phyloP scores from a whole-genome alignment of 768 basidiomycete species.

The Leucosporidium yakuticum region DNA sequence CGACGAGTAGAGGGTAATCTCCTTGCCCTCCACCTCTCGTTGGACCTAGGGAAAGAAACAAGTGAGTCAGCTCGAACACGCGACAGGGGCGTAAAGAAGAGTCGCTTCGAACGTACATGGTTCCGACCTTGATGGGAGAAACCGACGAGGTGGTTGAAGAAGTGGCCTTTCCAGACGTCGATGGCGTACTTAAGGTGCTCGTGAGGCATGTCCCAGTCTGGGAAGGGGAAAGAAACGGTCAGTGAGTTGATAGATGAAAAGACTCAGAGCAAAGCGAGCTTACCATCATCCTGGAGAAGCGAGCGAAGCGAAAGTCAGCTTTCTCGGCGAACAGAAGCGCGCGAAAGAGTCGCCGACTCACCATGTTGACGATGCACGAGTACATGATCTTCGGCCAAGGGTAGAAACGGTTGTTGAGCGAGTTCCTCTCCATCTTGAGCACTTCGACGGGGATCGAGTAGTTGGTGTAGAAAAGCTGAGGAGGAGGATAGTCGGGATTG shows the following conservation, averaged over 20 bases:
- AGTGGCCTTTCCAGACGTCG: slow-evolving; percentile 2
- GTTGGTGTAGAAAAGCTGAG: neutral
- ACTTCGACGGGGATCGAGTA: slow-evolving; percentile 9
- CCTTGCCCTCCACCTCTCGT: no score
- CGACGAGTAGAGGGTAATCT: no score
- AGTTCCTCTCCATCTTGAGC: neutral
- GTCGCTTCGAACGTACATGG: no score
- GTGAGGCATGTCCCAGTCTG: slow-evolving; percentile 7
- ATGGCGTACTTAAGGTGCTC: slow-evolving; percentile 1
- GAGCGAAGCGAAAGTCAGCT: no score
- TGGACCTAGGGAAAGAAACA: no score
- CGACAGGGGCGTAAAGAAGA: no score
- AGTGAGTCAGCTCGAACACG: no score
- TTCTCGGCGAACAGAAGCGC: neutral
- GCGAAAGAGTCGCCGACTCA: neutral
- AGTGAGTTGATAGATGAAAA: no score
- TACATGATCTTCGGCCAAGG: slow-evolving; percentile 8
- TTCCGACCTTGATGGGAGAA: no score
- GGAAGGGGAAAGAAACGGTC: no score
- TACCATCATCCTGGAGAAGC: no score
- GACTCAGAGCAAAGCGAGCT: no score
- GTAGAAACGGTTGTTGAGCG: slow-evolving; percentile 13
- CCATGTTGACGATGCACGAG: slow-evolving; percentile 7
- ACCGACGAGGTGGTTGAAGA: neutral
- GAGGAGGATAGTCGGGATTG: neutral